Evolutionary conservation across 192 early-diverging fungal species (phyloP).

Genomic region (Backusella parvicylindrica): DNA sequence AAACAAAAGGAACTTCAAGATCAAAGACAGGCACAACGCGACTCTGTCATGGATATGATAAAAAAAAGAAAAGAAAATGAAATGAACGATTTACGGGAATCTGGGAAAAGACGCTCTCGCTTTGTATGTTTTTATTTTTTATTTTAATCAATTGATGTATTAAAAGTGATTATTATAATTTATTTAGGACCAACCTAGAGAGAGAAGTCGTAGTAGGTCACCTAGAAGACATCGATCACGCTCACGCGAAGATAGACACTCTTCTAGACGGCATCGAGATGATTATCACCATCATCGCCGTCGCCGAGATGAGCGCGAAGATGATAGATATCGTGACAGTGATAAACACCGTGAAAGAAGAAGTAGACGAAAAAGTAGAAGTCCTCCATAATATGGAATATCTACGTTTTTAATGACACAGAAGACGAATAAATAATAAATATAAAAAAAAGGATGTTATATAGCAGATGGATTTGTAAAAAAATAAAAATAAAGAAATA

Average conservation of each 20-base stretch:
- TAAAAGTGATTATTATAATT: neutral
- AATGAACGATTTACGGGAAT: constrained; percentile 3
- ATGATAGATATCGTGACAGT: constrained; percentile 11
- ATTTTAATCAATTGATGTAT: neutral
- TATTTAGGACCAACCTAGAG: constrained; percentile 11
- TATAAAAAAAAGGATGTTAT: neutral
- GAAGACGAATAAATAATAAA: neutral
- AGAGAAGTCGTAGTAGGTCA: constrained; percentile 12
- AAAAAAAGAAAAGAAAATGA: neutral
- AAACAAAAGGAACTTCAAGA: constrained; percentile 38
- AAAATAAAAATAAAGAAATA: neutral
- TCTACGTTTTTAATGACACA: neutral
- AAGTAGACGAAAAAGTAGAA: constrained; percentile 26
- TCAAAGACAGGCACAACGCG: neutral
- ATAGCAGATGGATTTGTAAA: neutral
- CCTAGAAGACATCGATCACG: constrained; percentile 14
- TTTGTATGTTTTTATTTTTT: constrained; percentile 13
- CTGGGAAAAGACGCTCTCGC: neutral
- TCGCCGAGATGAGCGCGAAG: constrained; percentile 20
- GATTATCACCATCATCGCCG: constrained; percentile 33
- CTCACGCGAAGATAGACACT: constrained; percentile 16
- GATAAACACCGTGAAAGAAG: constrained; percentile 21
- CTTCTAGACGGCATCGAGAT: constrained; percentile 25
- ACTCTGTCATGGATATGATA: constrained; percentile 17
- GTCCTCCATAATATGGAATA: neutral